Conservation (phyloP, 257 asterid genomes). For the Scutellaria minor region DNA sequence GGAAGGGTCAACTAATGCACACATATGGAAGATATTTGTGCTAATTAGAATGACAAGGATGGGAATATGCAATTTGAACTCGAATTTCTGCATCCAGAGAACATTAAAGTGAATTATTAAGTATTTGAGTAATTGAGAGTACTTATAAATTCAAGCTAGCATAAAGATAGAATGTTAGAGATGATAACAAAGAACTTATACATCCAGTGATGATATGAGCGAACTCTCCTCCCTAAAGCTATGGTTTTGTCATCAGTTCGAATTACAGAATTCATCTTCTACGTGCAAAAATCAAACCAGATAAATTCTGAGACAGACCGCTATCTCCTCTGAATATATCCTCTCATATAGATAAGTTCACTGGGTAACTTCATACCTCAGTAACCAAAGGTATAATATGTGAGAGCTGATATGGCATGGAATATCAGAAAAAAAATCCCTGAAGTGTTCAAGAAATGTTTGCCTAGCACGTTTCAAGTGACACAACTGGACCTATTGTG, state of each 20-base stretch:
- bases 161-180: not conserved
- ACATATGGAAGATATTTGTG: constrained; percentile 11
- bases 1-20: constrained; percentile 57
- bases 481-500: constrained; percentile 74
- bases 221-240: not conserved
- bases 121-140: not conserved
- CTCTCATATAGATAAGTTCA: not conserved
- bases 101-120: constrained; percentile 7
- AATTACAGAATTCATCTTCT: constrained; percentile 10
- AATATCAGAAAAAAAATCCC: not conserved
- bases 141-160: not conserved
- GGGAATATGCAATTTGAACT: not conserved
- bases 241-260: not conserved
- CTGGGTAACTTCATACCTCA: not conserved
- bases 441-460: constrained; percentile 24
- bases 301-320: not conserved
- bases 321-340: not conserved
- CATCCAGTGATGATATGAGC: not conserved
- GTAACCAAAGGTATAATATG: not conserved
- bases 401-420: constrained; percentile 3
- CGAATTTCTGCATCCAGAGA: not conserved
- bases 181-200: not conserved
- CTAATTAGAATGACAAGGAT: constrained; percentile 19
- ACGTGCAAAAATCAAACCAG: constrained; percentile 3
- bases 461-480: constrained; percentile 63